Percentiles rank a stretch among this genome's conserved stretches.
Conservation (phyloP, 345 rosid species). For the Gynandropsis gynandra region DNA sequence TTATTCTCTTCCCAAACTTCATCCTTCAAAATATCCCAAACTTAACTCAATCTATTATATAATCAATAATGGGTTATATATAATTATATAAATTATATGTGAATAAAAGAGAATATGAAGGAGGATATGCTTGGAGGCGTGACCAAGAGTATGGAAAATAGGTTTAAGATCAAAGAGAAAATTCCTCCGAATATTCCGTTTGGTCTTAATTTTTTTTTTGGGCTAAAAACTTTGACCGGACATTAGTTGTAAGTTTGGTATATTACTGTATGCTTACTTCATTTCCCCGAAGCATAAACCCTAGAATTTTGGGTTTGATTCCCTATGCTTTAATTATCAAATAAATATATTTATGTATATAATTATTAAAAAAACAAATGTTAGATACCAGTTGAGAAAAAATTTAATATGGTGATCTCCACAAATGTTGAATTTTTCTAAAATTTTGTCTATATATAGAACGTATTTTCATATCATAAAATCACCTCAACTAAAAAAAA, state of each 20-base stretch:
- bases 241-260: constrained; percentile 28
- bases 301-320: constrained; percentile 23
- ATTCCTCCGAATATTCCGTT: constrained; percentile 29
- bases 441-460: too few relatives aligned
- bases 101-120: constrained; percentile 20
- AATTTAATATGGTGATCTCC: too few relatives aligned
- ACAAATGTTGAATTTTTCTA: too few relatives aligned
- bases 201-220: constrained; percentile 18
- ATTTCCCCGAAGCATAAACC: constrained; percentile 27
- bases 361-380: too few relatives aligned
- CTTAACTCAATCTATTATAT: neutral
- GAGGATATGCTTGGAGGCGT: constrained; percentile 29
- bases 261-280: constrained; percentile 24
- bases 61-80: neutral
- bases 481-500: too few relatives aligned
- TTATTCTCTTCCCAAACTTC: constrained; percentile 89
- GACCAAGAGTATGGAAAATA: constrained; percentile 24
- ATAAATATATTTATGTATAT: too few relatives aligned
- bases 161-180: constrained; percentile 3
- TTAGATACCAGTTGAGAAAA: too few relatives aligned
- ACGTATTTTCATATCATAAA: too few relatives aligned
- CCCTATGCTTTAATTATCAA: neutral
- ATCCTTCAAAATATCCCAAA: constrained; percentile 21
- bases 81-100: constrained; percentile 2
- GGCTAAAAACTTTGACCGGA: constrained; percentile 31